Base-by-base conservation (phyloP, 2,329 filamentous ascomycete genomes). In the Colletotrichum navitas region DNA sequence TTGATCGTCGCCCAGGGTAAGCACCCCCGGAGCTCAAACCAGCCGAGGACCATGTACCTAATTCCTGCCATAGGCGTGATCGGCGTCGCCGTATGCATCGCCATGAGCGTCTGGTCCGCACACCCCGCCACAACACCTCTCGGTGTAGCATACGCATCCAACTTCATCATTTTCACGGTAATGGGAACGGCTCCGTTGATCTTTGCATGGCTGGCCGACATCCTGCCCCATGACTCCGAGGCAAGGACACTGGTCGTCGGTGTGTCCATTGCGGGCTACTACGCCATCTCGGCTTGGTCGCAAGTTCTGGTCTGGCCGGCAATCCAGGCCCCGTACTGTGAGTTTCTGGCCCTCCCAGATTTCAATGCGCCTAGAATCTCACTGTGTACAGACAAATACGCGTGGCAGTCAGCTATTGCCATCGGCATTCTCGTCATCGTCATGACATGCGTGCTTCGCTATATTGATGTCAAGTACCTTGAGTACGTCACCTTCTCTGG, bases 51-150 rank as follows among this genome's bases (percentile, higher is more conserved):
- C 21, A 51, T 10, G 5, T 14, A 36, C 5, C 11, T 5, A 45
- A 36, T 41, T 68, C 18, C 14, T 4, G 21, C 4, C 11, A 21
- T 16, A 77, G 83, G 79, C 24, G 62, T 82, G 2, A 85, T 88
- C 60, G 85, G 83, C 1, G 77, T 87, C 3, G 78, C 86, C 3
- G 83, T 84, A 1, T 82, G 81, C 65, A 85, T 87, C 39, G 84
- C 83, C n/a, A 86, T 88, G 85, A 85, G 81, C 29, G 77, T 86
- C n/a, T 88, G 86, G 86, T 87, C 86, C 0, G 76, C 80, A 1
- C 80, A 85, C 36, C 85, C 85, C 0, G 74, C 75, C 2, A 76
- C 79, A 0, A 82, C 85, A 1, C 79, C 84, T 0, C 63, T 88
- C 0, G 81, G 81, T 0, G 82, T 83, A 2, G 86, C 85, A 0